Conservation (phyloP, 257 asterid genomes). For the Nemophila menziesii region DNA sequence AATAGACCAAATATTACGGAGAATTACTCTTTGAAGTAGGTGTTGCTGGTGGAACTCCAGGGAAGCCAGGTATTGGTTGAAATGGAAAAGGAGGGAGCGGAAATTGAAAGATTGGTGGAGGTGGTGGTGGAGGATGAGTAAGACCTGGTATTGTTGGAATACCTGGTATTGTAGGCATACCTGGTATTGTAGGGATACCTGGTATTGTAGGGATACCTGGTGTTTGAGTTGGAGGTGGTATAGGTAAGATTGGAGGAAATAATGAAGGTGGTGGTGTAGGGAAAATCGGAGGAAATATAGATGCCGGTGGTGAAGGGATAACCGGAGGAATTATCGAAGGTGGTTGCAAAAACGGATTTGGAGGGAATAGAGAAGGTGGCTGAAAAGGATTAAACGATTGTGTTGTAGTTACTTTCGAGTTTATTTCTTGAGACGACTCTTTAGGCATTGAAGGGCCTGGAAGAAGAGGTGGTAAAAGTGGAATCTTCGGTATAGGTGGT, state of each 20-base stretch:
- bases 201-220: conserved; percentile 19
- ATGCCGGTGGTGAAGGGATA: conserved; percentile 42
- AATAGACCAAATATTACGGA: conserved; percentile 19
- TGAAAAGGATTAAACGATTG: conserved; percentile 11
- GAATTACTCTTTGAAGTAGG: conserved; percentile 21
- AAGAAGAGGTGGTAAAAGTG: conserved; percentile 46
- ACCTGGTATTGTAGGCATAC: conserved; percentile 24
- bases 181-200: conserved; percentile 19
- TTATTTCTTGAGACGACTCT: conserved; percentile 10
- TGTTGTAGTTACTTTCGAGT: conserved; percentile 10
- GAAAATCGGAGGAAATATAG: conserved; percentile 37
- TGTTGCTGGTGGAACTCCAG: conserved; percentile 47
- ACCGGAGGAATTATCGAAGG: conserved; percentile 52
- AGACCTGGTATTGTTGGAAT: conserved; percentile 49
- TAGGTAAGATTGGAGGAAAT: conserved; percentile 22
- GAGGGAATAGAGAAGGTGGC: conserved; percentile 23
- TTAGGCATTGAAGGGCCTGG: conserved; percentile 48
- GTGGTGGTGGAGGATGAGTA: conserved; percentile 35
- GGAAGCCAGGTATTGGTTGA: conserved; percentile 51
- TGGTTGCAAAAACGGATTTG: conserved; percentile 33
- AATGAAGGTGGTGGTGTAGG: conserved; percentile 32
- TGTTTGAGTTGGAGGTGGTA: conserved; percentile 21
- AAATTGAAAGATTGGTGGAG: conserved; percentile 29
- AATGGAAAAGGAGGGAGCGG: conserved; percentile 50
- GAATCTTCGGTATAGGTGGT: conserved; percentile 34